Evolutionary conservation across 768 basidiomycete species (phyloP).

Genomic region (Suillus tomentosus): DNA sequence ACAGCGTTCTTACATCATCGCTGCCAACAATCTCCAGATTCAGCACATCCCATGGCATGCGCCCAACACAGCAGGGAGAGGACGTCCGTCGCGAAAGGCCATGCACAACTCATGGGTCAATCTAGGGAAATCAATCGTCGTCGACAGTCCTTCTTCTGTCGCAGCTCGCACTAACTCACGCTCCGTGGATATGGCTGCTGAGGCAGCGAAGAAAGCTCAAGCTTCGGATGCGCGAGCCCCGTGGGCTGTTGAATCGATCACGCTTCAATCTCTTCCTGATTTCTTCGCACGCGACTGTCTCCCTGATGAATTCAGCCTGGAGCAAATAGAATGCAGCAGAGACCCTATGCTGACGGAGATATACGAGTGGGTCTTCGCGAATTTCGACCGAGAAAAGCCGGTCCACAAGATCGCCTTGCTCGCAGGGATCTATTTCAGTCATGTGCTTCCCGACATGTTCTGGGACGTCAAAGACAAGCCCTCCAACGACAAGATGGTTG

Average conservation of each 20-base stretch:
- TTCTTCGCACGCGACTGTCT: not conserved
- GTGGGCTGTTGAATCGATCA: not conserved
- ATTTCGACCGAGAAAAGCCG: not conserved
- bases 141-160: no score
- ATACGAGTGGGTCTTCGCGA: not conserved
- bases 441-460: not conserved
- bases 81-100: not conserved
- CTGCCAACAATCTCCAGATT: not conserved
- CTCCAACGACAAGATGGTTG: not conserved
- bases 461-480: not conserved
- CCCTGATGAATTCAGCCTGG: not conserved
- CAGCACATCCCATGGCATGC: not conserved
- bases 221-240: not conserved
- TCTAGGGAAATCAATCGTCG: not conserved
- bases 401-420: not conserved
- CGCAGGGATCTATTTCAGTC: not conserved
- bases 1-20: not conserved
- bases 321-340: not conserved
- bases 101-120: not conserved
- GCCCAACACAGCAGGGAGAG: fast-evolving
- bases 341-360: not conserved
- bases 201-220: not conserved
- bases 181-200: not conserved
- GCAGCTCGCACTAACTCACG: fast-evolving
- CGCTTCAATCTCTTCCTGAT: not conserved